These are phyloP conservation scores for Arthroderma sp. DNA, from an alignment of 2,329 filamentous ascomycete genomes.

Conservation along the genomic window DNA sequence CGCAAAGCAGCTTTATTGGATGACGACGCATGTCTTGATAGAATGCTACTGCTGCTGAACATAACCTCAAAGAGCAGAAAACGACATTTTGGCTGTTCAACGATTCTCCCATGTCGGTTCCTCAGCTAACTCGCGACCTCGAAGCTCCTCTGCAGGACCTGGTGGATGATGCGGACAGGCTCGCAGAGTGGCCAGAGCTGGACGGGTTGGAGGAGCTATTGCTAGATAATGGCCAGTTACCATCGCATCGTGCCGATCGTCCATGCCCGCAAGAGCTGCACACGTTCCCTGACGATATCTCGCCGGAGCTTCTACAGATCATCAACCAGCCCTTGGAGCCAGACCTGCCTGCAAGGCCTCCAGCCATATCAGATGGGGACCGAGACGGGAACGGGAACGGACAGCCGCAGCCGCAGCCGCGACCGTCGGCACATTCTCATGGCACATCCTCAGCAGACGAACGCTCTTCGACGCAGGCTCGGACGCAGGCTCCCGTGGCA, in stretches of 20 bases:
- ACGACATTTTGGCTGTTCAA: neutral
- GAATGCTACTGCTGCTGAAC: neutral
- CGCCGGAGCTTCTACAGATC: slow-evolving; percentile 10
- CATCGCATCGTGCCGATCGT: slow-evolving; percentile 10
- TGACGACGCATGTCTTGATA: neutral
- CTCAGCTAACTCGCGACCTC: neutral
- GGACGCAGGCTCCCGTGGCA: neutral
- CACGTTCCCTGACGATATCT: slow-evolving; percentile 8
- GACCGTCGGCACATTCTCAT: neutral
- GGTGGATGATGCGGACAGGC: slow-evolving; percentile 5
- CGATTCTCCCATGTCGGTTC: neutral
- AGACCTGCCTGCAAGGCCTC: slow-evolving; percentile 6
- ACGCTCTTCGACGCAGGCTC: neutral
- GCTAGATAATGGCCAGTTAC: slow-evolving; percentile 5
- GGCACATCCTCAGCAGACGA: neutral
- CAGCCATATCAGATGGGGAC: neutral
- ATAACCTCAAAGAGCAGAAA: neutral
- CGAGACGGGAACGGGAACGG: neutral
- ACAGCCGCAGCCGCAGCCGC: neutral
- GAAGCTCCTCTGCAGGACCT: slow-evolving; percentile 1
- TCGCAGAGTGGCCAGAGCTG: slow-evolving; percentile 13
- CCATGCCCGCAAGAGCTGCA: slow-evolving; percentile 12
- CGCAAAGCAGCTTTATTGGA: neutral
- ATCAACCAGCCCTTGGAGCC: slow-evolving; percentile 11
- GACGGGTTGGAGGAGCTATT: slow-evolving; percentile 7